Evolutionary conservation across 2,329 filamentous ascomycete species (phyloP), one percentile per base, ranked within the genome.

Genomic region (Xylaria digitata): DNA sequence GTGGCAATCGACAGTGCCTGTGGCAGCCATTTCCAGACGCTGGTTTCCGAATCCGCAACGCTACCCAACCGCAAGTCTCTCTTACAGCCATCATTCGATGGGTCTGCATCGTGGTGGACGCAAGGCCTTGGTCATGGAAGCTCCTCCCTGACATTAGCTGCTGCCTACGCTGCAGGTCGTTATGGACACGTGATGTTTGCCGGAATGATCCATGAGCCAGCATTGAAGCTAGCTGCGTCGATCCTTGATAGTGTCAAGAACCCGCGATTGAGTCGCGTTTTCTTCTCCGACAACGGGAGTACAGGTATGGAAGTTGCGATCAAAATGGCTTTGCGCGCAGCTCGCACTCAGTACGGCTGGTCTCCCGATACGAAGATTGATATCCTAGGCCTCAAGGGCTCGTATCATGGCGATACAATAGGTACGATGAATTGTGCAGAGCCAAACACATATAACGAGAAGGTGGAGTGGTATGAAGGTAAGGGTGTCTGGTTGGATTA

Each of bases 131-230:
- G 93, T 0, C 93, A 96, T 71, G 91, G 89, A 6, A 94, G 92
- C 72, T 87, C 92, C 0, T 80, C 84, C 0, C 82, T 96, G 0
- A 87, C 92, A 0, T 85, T 96, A 1, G 89, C 91, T 0, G 92
- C 92, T 1, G 91, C 93, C 0, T 90, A 96, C 74, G 92, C 93
- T 0, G 92, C 93, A 1, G 92, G 93, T 7, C 86, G 92, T 32
- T 96, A 96, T 74, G 93, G 93, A 0, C 93, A 96, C 78, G 91
- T 96, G 71, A 96, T 96, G 91, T 96, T 96, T 74, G 91, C 92
- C 0, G 89, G 89, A 8, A 88, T 90, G 0, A 85, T 94, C n/a
- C 92, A 96, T 71, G 86, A 93, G 72, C 93, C 93, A 0, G 93
- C 92, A 0, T 79, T 96, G 0, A 81, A 83, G 6, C 83, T 96